These are phyloP conservation scores for Xylariales sp. DNA, from an alignment of 2,329 filamentous ascomycete genomes.

Conservation along the genomic window DNA sequence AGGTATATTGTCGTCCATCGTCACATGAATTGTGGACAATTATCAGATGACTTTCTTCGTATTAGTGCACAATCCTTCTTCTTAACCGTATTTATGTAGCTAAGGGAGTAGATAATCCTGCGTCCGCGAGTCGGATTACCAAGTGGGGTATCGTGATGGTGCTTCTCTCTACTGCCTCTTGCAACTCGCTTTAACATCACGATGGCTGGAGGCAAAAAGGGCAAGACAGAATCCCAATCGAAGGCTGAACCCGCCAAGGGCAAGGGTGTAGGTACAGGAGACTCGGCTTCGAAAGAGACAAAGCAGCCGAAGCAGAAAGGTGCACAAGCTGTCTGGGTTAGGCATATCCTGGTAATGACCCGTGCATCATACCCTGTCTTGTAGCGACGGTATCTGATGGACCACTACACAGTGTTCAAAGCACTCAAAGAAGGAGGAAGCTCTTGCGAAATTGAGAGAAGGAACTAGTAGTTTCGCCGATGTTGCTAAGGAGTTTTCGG, in stretches of 20 bases:
- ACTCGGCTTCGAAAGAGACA: constrained; percentile 21
- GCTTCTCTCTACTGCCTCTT: background rate
- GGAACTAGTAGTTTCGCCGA: constrained; percentile 1
- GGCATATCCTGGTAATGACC: constrained; percentile 60
- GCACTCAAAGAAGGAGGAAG: constrained; percentile 9
- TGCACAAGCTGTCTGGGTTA: constrained; percentile 66
- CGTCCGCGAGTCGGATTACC: constrained; percentile 15
- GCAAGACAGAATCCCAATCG: constrained; percentile 16
- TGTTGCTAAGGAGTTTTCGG: constrained; percentile 5
- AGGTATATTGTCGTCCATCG: too few relatives aligned
- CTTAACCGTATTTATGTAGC: background rate
- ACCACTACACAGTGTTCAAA: constrained; percentile 5
- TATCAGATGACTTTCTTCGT: too few relatives aligned
- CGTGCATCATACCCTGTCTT: background rate
- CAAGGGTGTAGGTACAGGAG: constrained; percentile 31
- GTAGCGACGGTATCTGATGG: background rate
- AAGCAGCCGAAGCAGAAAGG: constrained; percentile 45
- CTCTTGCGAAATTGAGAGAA: constrained; percentile 4
- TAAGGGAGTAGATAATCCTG: background rate
- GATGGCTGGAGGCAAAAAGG: constrained; percentile 18
- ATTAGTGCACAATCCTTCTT: background rate
- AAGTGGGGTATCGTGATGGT: constrained; percentile 18
- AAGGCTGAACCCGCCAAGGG: constrained; percentile 25
- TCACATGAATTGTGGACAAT: too few relatives aligned
- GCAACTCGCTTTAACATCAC: too few relatives aligned